Percentiles rank a stretch among this genome's conserved stretches.
Evolutionary conservation across 306 rosid genomes (phyloP).

Genomic region (cucumber (Cucumis sativus)): DNA sequence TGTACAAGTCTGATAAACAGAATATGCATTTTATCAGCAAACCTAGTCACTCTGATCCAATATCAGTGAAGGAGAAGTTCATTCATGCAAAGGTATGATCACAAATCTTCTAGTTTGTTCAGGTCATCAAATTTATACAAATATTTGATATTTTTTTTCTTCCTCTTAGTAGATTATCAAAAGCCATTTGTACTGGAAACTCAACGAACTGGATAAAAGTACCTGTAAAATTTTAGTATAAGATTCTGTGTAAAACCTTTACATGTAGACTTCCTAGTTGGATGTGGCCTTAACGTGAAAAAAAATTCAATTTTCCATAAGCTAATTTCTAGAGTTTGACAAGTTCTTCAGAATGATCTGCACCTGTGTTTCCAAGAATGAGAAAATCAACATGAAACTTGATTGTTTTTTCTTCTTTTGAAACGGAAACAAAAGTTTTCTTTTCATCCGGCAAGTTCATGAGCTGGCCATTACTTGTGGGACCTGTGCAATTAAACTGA

Average conservation of each 20-base stretch:
- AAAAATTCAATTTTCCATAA: background rate
- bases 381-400: background rate
- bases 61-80: constrained; percentile 91
- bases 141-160: background rate
- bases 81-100: constrained; percentile 84
- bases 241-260: background rate
- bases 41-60: constrained; percentile 76
- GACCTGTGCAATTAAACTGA: background rate
- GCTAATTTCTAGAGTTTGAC: background rate
- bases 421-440: no score
- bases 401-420: background rate
- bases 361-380: background rate
- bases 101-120: background rate
- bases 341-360: background rate
- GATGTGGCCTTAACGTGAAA: background rate
- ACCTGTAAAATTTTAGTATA: background rate
- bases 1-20: constrained; percentile 62
- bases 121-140: background rate
- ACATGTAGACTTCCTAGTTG: background rate
- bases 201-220: background rate
- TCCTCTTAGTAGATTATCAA: background rate
- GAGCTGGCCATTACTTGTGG: background rate
- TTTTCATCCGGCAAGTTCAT: background rate
- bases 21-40: constrained; percentile 48
- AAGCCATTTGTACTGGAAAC: background rate